Conservation (phyloP, 305 asterid genomes). For the Ilex paraguariensis region DNA sequence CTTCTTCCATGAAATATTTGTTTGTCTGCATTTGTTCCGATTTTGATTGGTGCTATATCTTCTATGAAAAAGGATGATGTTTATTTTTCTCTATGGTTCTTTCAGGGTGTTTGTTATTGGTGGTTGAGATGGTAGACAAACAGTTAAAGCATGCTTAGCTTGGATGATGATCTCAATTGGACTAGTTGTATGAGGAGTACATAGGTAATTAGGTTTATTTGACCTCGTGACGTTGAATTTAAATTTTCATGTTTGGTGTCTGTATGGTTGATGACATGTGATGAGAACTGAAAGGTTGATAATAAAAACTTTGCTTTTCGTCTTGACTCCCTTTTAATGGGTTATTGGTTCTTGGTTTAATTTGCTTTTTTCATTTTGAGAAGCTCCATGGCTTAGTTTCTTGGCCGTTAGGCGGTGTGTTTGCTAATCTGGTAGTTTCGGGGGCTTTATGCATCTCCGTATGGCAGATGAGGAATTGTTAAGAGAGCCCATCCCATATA, state of each 20-base stretch:
- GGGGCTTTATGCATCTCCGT: no score
- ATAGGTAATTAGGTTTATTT: no score
- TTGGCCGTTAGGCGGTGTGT: no score
- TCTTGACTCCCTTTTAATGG: no score
- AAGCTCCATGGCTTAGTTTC: no score
- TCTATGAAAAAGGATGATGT: slow-evolving; percentile 12
- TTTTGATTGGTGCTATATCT: neutral
- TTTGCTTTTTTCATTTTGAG: no score
- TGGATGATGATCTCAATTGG: neutral
- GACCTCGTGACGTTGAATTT: slow-evolving; percentile 15
- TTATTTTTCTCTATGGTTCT: slow-evolving; percentile 5
- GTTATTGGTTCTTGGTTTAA: no score
- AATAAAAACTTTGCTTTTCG: no score
- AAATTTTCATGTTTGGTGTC: slow-evolving; percentile 10
- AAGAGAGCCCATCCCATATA: no score
- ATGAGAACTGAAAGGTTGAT: slow-evolving; percentile 15
- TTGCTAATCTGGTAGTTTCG: no score
- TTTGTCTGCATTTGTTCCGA: neutral
- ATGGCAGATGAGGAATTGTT: no score
- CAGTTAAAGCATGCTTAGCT: slow-evolving; percentile 31
- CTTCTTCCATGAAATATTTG: neutral
- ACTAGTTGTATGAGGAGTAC: no score
- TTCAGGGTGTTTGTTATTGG: slow-evolving; percentile 45
- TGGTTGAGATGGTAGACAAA: slow-evolving; percentile 24
- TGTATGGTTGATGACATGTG: slow-evolving; percentile 30